Conservation (phyloP, 139 green algal genomes). For the Nannochloris sp. region DNA sequence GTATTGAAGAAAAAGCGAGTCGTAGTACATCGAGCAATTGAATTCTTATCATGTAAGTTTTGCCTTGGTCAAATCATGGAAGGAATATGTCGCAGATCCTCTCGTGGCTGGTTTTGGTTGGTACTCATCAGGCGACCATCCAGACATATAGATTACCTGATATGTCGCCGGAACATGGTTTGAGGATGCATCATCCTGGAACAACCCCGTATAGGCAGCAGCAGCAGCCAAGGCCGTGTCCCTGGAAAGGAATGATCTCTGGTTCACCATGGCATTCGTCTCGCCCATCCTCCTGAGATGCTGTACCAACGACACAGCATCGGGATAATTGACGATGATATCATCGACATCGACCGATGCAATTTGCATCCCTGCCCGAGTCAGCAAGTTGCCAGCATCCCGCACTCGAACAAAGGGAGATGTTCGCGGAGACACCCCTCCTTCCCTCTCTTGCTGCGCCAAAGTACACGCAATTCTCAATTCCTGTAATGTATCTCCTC, state of each 20-base stretch:
- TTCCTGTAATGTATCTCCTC: slow-evolving; percentile 73
- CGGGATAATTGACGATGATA: slow-evolving; percentile 49
- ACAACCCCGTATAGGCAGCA: slow-evolving; percentile 54
- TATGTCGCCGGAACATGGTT: slow-evolving; percentile 38
- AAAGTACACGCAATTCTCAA: slow-evolving; percentile 63
- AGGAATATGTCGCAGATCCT: slow-evolving; percentile 59
- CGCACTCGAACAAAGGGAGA: slow-evolving; percentile 68
- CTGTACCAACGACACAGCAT: slow-evolving; percentile 41
- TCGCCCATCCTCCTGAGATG: slow-evolving; percentile 67
- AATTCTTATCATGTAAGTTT: slow-evolving; percentile 1
- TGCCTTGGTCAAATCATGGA: slow-evolving; percentile 40
- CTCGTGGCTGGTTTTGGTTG: slow-evolving; percentile 50
- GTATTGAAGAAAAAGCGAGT: slow-evolving; percentile 85
- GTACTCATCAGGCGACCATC: slow-evolving; percentile 55
- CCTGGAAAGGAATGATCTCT: slow-evolving; percentile 31
- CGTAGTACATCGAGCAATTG: slow-evolving; percentile 31
- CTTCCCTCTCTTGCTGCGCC: slow-evolving; percentile 69
- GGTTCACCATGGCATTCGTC: slow-evolving; percentile 44
- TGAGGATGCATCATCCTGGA: slow-evolving; percentile 28
- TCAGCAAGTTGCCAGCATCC: slow-evolving; percentile 69
- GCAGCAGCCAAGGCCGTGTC: slow-evolving; percentile 48
- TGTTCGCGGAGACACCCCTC: slow-evolving; percentile 60
- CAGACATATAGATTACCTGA: slow-evolving; percentile 82
- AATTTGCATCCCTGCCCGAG: slow-evolving; percentile 50
- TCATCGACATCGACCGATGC: slow-evolving; percentile 72